A percentile compares a stretch with the other conserved stretches of the same genome.
Conservation (phyloP, 805 yeast species). For the Kodamaea nitidulidarum region DNA sequence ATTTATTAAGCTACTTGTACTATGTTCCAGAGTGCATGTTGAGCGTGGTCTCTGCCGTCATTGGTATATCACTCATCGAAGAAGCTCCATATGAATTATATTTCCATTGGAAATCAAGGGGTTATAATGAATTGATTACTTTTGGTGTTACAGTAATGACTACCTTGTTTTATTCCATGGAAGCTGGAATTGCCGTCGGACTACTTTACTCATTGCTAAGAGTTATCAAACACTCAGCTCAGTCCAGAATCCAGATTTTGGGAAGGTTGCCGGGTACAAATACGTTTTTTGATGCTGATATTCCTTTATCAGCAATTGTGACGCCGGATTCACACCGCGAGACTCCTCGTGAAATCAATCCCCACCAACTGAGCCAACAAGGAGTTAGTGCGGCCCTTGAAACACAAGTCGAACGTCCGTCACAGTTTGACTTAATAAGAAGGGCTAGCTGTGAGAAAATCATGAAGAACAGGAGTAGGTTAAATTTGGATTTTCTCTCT, state of each 20-base stretch:
- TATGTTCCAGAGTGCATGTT: constrained; percentile 76
- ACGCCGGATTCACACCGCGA: neutral
- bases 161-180: constrained; percentile 70
- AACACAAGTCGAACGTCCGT: neutral
- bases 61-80: constrained; percentile 61
- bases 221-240: constrained; percentile 74
- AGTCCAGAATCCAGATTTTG: constrained; percentile 79
- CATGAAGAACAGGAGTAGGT: constrained; percentile 5
- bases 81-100: constrained; percentile 78
- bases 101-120: constrained; percentile 70
- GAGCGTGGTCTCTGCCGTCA: constrained; percentile 73
- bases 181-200: constrained; percentile 88
- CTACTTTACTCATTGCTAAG: constrained; percentile 73
- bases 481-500: constrained; percentile 28
- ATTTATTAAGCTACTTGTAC: constrained; percentile 58
- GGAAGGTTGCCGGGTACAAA: constrained; percentile 51
- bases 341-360: neutral
- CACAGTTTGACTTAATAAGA: constrained; percentile 6
- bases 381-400: neutral
- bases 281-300: constrained; percentile 40
- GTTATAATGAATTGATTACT: constrained; percentile 72
- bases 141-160: constrained; percentile 59
- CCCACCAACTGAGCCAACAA: neutral
- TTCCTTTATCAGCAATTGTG: constrained; percentile 12
- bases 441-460: constrained; percentile 8